Conservation (phyloP, 2,329 filamentous ascomycete genomes). For the Botryotinia calthae region DNA sequence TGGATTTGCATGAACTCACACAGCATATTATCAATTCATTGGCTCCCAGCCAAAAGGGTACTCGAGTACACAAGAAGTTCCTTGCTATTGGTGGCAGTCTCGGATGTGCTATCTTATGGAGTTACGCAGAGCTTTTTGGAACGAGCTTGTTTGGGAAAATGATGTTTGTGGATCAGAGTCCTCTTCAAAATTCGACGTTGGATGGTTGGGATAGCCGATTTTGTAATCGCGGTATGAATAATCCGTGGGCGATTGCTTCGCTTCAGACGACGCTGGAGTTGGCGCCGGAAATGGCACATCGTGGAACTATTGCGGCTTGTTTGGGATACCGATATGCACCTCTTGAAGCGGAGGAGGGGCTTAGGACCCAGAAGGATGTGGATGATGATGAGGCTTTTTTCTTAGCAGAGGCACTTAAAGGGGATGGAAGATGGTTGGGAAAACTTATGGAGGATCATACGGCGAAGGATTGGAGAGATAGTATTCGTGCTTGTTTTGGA, state of each 20-base stretch:
- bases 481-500: conserved; percentile 33
- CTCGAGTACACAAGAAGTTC: conserved; percentile 14
- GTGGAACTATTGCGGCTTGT: conserved; percentile 36
- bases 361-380: not conserved
- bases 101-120: conserved; percentile 38
- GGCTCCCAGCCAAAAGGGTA: not conserved
- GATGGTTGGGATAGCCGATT: conserved; percentile 34
- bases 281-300: conserved; percentile 31
- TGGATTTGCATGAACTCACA: conserved; percentile 36
- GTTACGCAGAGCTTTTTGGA: conserved; percentile 37
- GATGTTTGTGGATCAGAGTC: conserved; percentile 38
- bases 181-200: conserved; percentile 34
- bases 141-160: conserved; percentile 32
- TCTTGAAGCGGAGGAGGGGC: conserved; percentile 21
- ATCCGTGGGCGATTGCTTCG: conserved; percentile 29
- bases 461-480: conserved; percentile 35
- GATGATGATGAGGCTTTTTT: conserved; percentile 36
- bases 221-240: conserved; percentile 38
- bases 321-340: conserved; percentile 35
- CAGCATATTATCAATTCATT: conserved; percentile 19
- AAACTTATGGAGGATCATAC: conserved; percentile 40
- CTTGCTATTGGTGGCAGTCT: conserved; percentile 36
- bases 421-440: conserved; percentile 34
- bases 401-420: conserved; percentile 35
- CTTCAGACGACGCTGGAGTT: conserved; percentile 33